phyloP scores from a whole-genome alignment of 2,329 filamentous ascomycete species.

The Botrytis fragariae region DNA sequence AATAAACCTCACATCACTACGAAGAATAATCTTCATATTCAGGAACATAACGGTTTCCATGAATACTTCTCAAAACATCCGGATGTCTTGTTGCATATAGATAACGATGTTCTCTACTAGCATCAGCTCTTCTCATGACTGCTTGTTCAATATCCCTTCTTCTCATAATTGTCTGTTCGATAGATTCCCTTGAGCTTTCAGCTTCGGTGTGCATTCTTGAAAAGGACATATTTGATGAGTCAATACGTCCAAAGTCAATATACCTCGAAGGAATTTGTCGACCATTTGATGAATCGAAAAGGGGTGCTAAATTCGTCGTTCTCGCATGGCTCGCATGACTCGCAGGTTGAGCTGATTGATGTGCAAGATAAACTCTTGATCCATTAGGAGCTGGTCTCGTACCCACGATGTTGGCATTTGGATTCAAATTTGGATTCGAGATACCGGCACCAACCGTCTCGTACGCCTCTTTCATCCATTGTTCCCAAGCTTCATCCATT shows the following conservation, averaged over 20 bases:
- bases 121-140: background rate
- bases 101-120: background rate
- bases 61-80: background rate
- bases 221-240: background rate
- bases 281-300: background rate
- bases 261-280: background rate
- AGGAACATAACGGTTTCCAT: background rate
- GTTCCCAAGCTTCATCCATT: slow-evolving; percentile 71
- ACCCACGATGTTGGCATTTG: slow-evolving; percentile 38
- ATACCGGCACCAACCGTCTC: slow-evolving; percentile 58
- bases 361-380: background rate
- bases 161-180: background rate
- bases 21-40: background rate
- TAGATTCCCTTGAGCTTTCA: background rate
- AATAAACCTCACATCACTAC: background rate
- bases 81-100: background rate
- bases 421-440: slow-evolving; percentile 39
- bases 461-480: slow-evolving; percentile 69
- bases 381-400: slow-evolving; percentile 38
- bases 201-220: background rate
- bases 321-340: background rate
- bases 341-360: background rate
- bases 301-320: background rate
- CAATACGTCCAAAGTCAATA: background rate
- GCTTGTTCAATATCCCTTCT: background rate